Conservation (phyloP, 2,329 filamentous ascomycete species). For the Fusarium bactridioides region DNA sequence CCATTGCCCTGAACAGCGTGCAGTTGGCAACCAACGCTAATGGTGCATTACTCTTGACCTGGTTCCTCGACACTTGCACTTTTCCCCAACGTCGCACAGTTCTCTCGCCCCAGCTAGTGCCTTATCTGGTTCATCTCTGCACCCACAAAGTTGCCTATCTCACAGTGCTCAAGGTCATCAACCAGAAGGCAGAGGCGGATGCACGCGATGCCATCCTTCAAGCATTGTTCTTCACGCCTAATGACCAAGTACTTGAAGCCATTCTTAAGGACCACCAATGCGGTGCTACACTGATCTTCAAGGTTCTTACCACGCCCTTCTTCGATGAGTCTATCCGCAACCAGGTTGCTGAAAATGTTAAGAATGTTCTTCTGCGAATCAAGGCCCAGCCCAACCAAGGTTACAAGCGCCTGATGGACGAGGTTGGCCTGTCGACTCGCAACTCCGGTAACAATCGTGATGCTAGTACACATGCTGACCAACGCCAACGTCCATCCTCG, state of each 20-base stretch:
- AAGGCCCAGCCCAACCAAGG: conserved; percentile 95
- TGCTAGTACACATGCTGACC: conserved; percentile 54
- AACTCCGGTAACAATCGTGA: conserved; percentile 56
- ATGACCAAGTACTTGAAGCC: conserved; percentile 86
- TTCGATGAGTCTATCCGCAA: conserved; percentile 90
- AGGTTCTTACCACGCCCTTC: conserved; percentile 96
- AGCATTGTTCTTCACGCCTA: conserved; percentile 89
- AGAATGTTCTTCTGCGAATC: conserved; percentile 85
- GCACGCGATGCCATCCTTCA: conserved; percentile 89
- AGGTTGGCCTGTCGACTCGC: conserved; percentile 85
- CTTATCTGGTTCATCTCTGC: conserved; percentile 92
- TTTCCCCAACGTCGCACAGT: conserved; percentile 92
- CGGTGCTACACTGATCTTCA: conserved; percentile 96
- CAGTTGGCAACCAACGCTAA: conserved; percentile 97
- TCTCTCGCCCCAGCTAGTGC: conserved; percentile 88
- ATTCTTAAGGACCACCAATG: conserved; percentile 92
- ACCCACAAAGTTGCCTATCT: conserved; percentile 98
- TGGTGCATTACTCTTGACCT: conserved; percentile 90
- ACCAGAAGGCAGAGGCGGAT: conserved; percentile 93
- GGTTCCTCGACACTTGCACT: conserved; percentile 98
- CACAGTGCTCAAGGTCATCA: conserved; percentile 97
- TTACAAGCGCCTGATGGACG: conserved; percentile 98
- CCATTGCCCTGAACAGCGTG: conserved; percentile 95
- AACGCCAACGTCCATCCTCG: conserved; percentile 64
- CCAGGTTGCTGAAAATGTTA: conserved; percentile 91